Conservation (phyloP, 805 yeast genomes). For the Ogataea wickerhamii region DNA sequence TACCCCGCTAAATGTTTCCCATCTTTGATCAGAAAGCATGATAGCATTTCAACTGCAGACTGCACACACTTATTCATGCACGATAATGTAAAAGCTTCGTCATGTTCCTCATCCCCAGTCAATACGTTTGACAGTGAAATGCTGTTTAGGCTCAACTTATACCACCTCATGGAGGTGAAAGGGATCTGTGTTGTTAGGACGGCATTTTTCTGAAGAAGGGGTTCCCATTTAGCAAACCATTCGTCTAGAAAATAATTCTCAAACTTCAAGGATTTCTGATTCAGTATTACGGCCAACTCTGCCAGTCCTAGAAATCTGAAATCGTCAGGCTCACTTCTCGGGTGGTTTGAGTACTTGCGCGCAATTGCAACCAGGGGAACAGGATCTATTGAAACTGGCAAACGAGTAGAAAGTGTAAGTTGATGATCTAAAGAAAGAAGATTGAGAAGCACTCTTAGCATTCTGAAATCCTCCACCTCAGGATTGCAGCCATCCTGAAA, state of each 20-base stretch:
- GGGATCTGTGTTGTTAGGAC: constrained; percentile 11
- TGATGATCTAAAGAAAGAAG: constrained; percentile 17
- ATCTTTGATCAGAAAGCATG: constrained; percentile 11
- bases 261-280: constrained; percentile 11
- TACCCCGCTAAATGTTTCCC: constrained; percentile 9
- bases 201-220: constrained; percentile 1
- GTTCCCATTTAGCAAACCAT: constrained; percentile 15
- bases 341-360: constrained; percentile 7
- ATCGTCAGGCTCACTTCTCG: constrained; percentile 11
- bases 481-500: constrained; percentile 7
- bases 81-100: constrained; percentile 11
- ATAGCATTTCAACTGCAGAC: constrained; percentile 17
- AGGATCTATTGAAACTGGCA: constrained; percentile 18
- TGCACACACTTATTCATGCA: constrained; percentile 16
- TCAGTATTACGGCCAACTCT: constrained; percentile 14
- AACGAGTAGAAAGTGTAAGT: constrained; percentile 14
- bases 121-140: constrained; percentile 11
- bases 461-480: constrained; percentile 10
- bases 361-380: constrained; percentile 14
- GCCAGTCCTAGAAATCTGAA: constrained; percentile 15
- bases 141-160: constrained; percentile 11
- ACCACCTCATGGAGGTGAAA: constrained; percentile 22
- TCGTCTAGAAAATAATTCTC: constrained; percentile 15
- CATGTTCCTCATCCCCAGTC: constrained; percentile 5
- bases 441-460: constrained; percentile 13